phyloP scores from a whole-genome alignment of 2,329 filamentous ascomycete genomes.

The Aureobasidium pullulans region DNA sequence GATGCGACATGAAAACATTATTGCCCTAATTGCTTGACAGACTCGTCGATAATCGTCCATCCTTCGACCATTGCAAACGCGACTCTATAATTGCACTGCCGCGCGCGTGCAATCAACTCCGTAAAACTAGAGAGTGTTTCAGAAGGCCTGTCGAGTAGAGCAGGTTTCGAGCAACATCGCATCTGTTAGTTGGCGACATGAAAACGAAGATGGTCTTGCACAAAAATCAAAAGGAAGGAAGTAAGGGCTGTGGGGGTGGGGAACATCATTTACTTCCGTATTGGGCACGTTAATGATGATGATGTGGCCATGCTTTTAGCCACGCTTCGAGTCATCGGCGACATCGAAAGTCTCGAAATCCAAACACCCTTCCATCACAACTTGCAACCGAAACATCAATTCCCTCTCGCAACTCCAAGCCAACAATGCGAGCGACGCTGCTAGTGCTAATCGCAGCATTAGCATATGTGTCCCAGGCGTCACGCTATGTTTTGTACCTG shows the following conservation, averaged over 20 bases:
- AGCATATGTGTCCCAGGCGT: background rate
- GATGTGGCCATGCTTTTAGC: background rate
- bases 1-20: background rate
- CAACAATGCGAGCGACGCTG: background rate
- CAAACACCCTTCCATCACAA: background rate
- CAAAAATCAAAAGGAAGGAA: no score
- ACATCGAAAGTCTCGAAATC: background rate
- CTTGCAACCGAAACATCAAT: background rate
- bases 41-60: background rate
- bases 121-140: background rate
- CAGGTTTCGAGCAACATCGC: no score
- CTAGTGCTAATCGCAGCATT: background rate
- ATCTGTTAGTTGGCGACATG: no score
- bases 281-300: background rate
- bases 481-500: slow-evolving; percentile 10
- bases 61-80: background rate
- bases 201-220: no score
- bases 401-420: background rate
- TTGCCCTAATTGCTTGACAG: background rate
- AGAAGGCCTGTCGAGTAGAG: background rate
- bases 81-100: background rate
- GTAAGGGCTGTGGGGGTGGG: no score
- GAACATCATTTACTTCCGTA: no score
- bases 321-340: background rate
- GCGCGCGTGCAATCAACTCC: background rate